A percentile compares a stretch with the other conserved stretches of the same genome.
phyloP scores from a whole-genome alignment of 495 filamentous ascomycete genomes.

The Pseudoneurospora amorphoporcata region DNA sequence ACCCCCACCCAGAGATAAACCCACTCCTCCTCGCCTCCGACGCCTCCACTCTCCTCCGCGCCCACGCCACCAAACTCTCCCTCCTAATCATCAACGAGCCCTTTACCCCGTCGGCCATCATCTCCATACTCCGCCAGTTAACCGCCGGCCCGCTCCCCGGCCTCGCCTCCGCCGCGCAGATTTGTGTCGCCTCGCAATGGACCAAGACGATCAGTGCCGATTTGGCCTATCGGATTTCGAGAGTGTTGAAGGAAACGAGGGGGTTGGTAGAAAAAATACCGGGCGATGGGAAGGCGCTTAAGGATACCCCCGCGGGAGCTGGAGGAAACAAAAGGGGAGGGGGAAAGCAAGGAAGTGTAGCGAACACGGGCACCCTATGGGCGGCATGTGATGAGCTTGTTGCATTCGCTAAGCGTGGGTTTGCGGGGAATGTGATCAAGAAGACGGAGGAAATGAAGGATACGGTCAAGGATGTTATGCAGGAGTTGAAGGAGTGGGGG shows the following conservation, averaged over 20 bases:
- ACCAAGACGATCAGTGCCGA: slow-evolving; percentile 50
- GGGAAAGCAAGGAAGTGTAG: slow-evolving; percentile 42
- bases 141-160: slow-evolving; percentile 57
- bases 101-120: slow-evolving; percentile 68
- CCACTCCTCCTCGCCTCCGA: slow-evolving; percentile 48
- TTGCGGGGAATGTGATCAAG: slow-evolving; percentile 48
- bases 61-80: slow-evolving; percentile 77
- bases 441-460: slow-evolving; percentile 59
- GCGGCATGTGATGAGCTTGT: slow-evolving; percentile 63
- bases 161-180: slow-evolving; percentile 55
- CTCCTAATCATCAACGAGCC: slow-evolving; percentile 76
- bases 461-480: slow-evolving; percentile 66
- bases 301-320: slow-evolving; percentile 28
- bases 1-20: not conserved
- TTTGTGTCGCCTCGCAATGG: slow-evolving; percentile 47
- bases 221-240: slow-evolving; percentile 33
- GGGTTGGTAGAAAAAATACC: slow-evolving; percentile 36
- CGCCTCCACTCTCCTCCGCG: slow-evolving; percentile 55
- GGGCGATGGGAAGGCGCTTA: slow-evolving; percentile 36
- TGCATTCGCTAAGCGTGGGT: slow-evolving; percentile 49
- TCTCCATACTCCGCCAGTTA: slow-evolving; percentile 53
- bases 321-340: slow-evolving; percentile 6
- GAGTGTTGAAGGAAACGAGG: slow-evolving; percentile 37
- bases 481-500: slow-evolving; percentile 79
- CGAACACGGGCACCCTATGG: slow-evolving; percentile 52